phyloP scores from a whole-genome alignment of 495 filamentous ascomycete genomes.

The Entonaema liquescens region DNA sequence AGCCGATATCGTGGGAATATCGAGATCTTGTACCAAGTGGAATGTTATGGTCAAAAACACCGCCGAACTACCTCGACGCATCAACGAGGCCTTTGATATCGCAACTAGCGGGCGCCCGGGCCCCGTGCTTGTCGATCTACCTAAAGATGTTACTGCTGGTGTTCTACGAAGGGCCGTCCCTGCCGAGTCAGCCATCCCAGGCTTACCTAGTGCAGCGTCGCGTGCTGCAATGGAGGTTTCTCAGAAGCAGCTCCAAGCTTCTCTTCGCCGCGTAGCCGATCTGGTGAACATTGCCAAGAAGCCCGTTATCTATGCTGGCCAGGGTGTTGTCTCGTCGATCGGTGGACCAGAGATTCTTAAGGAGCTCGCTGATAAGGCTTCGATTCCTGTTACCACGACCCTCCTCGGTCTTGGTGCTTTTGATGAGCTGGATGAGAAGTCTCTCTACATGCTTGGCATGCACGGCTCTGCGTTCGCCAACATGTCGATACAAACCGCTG shows the following conservation, averaged over 20 bases:
- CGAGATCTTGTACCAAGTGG: constrained; percentile 83
- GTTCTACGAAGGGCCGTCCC: constrained; percentile 74
- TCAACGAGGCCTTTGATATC: constrained; percentile 88
- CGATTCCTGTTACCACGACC: constrained; percentile 80
- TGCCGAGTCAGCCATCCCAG: constrained; percentile 67
- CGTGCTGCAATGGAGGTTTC: constrained; percentile 68
- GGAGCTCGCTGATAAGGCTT: constrained; percentile 74
- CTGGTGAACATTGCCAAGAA: constrained; percentile 79
- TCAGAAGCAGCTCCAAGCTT: constrained; percentile 64
- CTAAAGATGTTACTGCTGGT: constrained; percentile 79
- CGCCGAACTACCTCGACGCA: constrained; percentile 77
- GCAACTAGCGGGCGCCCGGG: constrained; percentile 78
- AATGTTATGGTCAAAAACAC: constrained; percentile 85
- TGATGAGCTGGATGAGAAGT: constrained; percentile 79
- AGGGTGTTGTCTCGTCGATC: constrained; percentile 70
- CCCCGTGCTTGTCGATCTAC: constrained; percentile 81
- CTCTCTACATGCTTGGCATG: constrained; percentile 85
- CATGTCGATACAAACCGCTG: constrained; percentile 80
- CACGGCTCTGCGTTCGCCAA: constrained; percentile 83
- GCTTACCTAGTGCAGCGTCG: constrained; percentile 74
- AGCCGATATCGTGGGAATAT: constrained; percentile 80
- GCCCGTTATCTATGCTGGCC: constrained; percentile 79
- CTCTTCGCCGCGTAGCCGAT: constrained; percentile 69
- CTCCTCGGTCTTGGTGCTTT: constrained; percentile 81
- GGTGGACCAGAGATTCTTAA: constrained; percentile 73